Conservation (phyloP, 805 yeast genomes). For the Schwanniomyces vanrijiae region DNA sequence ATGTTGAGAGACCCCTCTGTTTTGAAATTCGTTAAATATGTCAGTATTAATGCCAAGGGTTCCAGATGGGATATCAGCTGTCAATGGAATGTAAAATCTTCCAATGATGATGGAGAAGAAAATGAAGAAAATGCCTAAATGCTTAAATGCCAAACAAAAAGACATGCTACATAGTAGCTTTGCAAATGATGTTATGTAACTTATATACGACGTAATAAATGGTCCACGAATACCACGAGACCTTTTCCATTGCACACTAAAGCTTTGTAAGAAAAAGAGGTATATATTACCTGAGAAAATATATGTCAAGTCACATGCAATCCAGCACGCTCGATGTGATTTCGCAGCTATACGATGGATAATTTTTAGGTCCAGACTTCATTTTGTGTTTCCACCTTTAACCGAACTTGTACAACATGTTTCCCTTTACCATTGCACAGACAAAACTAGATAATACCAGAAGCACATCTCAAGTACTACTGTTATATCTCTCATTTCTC, state of each 20-base stretch:
- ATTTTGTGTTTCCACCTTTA: too few relatives aligned
- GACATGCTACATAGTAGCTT: not conserved
- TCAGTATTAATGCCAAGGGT: conserved; percentile 83
- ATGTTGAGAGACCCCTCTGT: conserved; percentile 83
- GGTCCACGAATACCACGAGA: not conserved
- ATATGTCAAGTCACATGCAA: not conserved
- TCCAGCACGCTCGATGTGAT: not conserved
- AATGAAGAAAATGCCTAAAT: not conserved
- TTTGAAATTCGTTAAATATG: conserved; percentile 90
- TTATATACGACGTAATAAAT: not conserved
- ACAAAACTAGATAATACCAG: too few relatives aligned
- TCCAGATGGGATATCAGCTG: conserved; percentile 88
- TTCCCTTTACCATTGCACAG: too few relatives aligned
- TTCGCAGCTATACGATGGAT: not conserved
- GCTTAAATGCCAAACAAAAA: not conserved
- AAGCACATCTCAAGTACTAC: not conserved
- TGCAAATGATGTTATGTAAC: not conserved
- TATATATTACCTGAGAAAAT: too few relatives aligned
- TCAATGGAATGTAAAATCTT: conserved; percentile 71
- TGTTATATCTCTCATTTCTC: not conserved
- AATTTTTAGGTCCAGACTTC: too few relatives aligned
- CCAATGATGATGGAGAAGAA: conserved; percentile 37
- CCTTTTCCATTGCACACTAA: too few relatives aligned
- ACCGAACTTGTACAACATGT: too few relatives aligned
- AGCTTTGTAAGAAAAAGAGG: too few relatives aligned